Base-by-base conservation (phyloP, 768 basidiomycete genomes). In the Amanita muscaria region DNA sequence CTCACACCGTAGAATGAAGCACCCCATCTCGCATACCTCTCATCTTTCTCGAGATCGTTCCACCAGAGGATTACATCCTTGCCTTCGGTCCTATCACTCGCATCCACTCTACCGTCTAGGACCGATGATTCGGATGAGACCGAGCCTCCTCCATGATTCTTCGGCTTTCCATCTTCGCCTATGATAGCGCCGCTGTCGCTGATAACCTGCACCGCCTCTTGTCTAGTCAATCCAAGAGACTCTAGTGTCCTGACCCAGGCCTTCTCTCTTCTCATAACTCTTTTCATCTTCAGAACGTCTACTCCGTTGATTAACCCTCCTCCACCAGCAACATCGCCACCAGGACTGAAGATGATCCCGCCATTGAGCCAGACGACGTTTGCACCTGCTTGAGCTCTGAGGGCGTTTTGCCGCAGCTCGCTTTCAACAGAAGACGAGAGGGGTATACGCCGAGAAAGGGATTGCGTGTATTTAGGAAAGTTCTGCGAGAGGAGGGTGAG, bases 1-100 rank as follows among this genome's bases (percentile, higher is more conserved):
- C 73, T 31, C 52, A 82, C 82, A 25, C 57, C 54, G 47, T 67
- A 66, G 25, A 83, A 55, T 14, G 76, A 76, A 5, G 75, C 56
- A 23, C 59, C 66, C 72, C 74, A 82, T 16, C 59, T 56, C 4
- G 68, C 62, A 48, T 83, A 83, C 42, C 76, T 69, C 31, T 64
- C 68, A 61, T 98, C 96, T 50, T 77, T 85, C 64, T 88, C 83
- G 15, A 98, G 62, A 56, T 99, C 82, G 60, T 98, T 99, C 83
- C 84, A 87, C 78, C 88, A 98, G 1, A 81, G 57, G 30, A 93
- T 72, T 3, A 85, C 70, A 27, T 64, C 70, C 0, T 83, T 89
- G 1, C 76, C 88, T 58, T 99, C 96, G 3, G 58, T 55, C 14
- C 88, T 68, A 61, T 99, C 94, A 47, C 86, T 90, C 1, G 91